These are phyloP conservation scores for Asterophora parasitica DNA, from an alignment of 768 basidiomycete genomes.

Conservation along the genomic window DNA sequence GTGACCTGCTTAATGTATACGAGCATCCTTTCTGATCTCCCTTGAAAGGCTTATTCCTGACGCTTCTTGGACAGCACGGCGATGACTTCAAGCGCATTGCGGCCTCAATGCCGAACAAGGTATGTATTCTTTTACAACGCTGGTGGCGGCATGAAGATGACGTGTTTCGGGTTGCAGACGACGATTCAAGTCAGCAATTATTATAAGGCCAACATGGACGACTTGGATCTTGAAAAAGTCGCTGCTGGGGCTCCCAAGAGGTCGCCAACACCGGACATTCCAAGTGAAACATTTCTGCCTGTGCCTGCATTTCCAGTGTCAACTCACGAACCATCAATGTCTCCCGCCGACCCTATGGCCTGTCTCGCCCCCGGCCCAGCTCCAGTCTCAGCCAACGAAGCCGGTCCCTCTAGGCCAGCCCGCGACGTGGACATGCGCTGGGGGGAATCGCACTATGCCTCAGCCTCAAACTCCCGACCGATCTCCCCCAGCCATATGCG, in stretches of 20 bases:
- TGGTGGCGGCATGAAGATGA: background rate
- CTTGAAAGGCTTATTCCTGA: slow-evolving; percentile 42
- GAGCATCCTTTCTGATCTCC: slow-evolving; percentile 11
- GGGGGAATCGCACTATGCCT: background rate
- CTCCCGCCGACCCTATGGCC: slow-evolving; percentile 21
- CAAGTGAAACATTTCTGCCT: slow-evolving; percentile 21
- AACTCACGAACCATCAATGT: slow-evolving; percentile 10
- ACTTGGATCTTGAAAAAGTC: slow-evolving; percentile 37
- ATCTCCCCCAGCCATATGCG: slow-evolving; percentile 9
- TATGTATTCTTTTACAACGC: background rate
- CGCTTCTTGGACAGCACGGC: slow-evolving; percentile 57
- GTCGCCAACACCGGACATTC: slow-evolving; percentile 30
- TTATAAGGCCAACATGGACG: slow-evolving; percentile 39
- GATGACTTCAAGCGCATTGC: slow-evolving; percentile 69
- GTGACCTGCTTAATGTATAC: slow-evolving; percentile 14
- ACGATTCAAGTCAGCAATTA: slow-evolving; percentile 51
- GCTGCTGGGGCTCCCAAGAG: slow-evolving; percentile 38
- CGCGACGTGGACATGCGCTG: slow-evolving; percentile 4
- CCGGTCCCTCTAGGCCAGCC: background rate
- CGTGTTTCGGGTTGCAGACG: slow-evolving; percentile 33
- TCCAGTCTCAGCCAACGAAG: background rate
- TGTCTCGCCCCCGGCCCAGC: slow-evolving; percentile 13
- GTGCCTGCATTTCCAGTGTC: slow-evolving; percentile 18
- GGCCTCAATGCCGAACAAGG: slow-evolving; percentile 56
- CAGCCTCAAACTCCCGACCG: slow-evolving; percentile 1